Conservation (phyloP, 2,329 filamentous ascomycete species). For the Cladophialophora psammophila region DNA sequence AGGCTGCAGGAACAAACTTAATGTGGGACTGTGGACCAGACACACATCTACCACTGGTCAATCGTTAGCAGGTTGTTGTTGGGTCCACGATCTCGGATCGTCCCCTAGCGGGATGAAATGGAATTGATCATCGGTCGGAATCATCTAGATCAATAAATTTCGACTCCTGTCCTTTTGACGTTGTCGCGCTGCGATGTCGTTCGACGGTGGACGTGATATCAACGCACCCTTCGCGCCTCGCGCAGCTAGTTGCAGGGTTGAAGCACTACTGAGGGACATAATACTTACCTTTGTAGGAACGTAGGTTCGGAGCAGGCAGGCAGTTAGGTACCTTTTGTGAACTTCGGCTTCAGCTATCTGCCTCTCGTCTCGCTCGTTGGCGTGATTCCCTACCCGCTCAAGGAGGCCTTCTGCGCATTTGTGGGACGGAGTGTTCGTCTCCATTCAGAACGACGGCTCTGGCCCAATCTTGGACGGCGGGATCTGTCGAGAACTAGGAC, state of each 20-base stretch:
- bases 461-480: too few species aligned
- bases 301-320: too few species aligned
- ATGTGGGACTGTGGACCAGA: slow-evolving; percentile 4
- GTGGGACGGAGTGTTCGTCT: too few species aligned
- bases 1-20: not conserved
- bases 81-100: not conserved
- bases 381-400: too few species aligned
- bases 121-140: not conserved
- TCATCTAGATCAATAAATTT: not conserved
- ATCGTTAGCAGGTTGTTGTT: not conserved
- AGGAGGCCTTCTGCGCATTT: too few species aligned
- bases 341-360: too few species aligned
- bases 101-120: not conserved
- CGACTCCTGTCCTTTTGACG: not conserved
- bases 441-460: too few species aligned
- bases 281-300: too few species aligned
- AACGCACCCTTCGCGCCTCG: not conserved
- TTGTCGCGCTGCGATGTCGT: not conserved
- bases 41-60: not conserved
- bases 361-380: too few species aligned
- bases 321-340: too few species aligned
- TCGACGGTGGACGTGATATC: not conserved
- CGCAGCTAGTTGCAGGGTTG: not conserved
- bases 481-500: too few species aligned
- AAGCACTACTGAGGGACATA: not conserved